These are phyloP conservation scores for Talaromyces adpressus DNA, from an alignment of 495 filamentous ascomycete species.

Conservation along the genomic window DNA sequence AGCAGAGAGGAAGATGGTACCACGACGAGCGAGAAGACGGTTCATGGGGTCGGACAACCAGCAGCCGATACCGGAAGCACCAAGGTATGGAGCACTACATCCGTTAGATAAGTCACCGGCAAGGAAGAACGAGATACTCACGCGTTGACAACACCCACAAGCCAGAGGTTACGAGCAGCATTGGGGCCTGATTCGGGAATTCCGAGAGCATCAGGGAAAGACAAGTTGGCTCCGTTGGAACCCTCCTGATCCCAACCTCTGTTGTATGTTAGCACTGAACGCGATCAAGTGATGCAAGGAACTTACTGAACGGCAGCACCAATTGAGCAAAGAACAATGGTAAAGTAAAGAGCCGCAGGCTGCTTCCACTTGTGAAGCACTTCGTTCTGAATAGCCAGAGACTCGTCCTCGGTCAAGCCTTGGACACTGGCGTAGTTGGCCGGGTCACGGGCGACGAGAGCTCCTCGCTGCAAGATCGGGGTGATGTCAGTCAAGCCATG, in stretches of 20 bases:
- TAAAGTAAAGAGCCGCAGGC: conserved; percentile 58
- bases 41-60: conserved; percentile 58
- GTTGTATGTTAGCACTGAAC: conserved; percentile 10
- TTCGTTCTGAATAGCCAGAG: conserved; percentile 48
- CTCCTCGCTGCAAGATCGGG: conserved; percentile 48
- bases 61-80: conserved; percentile 39
- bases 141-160: conserved; percentile 59
- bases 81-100: conserved; percentile 27
- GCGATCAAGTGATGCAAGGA: neutral
- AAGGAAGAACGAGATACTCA: conserved; percentile 34
- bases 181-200: conserved; percentile 35
- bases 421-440: conserved; percentile 44
- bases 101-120: conserved; percentile 10
- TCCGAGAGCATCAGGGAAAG: conserved; percentile 52
- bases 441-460: conserved; percentile 58
- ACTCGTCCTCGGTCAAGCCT: conserved; percentile 50
- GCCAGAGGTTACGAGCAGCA: conserved; percentile 43
- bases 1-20: conserved; percentile 53
- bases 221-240: conserved; percentile 64
- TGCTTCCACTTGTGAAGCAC: conserved; percentile 57
- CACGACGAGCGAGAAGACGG: conserved; percentile 47
- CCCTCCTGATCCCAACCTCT: conserved; percentile 67
- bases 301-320: conserved; percentile 60
- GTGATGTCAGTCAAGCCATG: conserved; percentile 38
- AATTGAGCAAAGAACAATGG: conserved; percentile 62